These are phyloP conservation scores for Pythium grandisporangium DNA, from an alignment of 352 stramenopile genomes.

Conservation along the genomic window DNA sequence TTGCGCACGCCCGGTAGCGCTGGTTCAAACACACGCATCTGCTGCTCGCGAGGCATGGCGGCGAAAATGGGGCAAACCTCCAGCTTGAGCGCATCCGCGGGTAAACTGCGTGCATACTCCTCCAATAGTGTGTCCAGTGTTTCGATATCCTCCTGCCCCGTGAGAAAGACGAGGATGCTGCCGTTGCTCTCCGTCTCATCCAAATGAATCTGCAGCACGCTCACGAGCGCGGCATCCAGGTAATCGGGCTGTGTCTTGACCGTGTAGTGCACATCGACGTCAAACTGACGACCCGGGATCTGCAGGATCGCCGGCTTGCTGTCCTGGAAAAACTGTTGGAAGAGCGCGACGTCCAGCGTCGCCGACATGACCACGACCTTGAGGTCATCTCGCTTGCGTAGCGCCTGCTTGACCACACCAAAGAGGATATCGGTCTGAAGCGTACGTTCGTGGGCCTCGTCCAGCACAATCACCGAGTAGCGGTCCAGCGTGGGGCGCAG, in stretches of 20 bases:
- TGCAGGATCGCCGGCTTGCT: constrained; percentile 71
- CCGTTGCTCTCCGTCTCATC: constrained; percentile 65
- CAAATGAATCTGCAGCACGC: constrained; percentile 87
- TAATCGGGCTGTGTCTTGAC: constrained; percentile 85
- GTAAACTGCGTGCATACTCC: constrained; percentile 71
- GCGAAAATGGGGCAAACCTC: constrained; percentile 95
- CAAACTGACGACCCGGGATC: constrained; percentile 84
- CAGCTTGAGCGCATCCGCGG: constrained; percentile 58
- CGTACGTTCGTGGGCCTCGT: constrained; percentile 86
- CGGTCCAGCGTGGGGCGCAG: constrained; percentile 57
- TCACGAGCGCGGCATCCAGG: constrained; percentile 81
- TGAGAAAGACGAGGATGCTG: constrained; percentile 93
- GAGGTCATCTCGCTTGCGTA: constrained; percentile 78
- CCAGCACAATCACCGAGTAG: constrained; percentile 78
- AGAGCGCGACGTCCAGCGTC: constrained; percentile 93
- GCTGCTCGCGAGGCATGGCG: constrained; percentile 90
- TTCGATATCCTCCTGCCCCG: constrained; percentile 96
- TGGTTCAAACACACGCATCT: constrained; percentile 92
- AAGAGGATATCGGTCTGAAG: constrained; percentile 89
- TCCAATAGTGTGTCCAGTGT: constrained; percentile 77
- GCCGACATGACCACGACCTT: constrained; percentile 98
- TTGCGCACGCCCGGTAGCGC: constrained; percentile 77
- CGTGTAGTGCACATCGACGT: constrained; percentile 88
- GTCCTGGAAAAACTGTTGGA: constrained; percentile 91
- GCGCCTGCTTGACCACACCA: constrained; percentile 78